phyloP scores from a whole-genome alignment of 257 asterid species.

The Solanum medicagineum region DNA sequence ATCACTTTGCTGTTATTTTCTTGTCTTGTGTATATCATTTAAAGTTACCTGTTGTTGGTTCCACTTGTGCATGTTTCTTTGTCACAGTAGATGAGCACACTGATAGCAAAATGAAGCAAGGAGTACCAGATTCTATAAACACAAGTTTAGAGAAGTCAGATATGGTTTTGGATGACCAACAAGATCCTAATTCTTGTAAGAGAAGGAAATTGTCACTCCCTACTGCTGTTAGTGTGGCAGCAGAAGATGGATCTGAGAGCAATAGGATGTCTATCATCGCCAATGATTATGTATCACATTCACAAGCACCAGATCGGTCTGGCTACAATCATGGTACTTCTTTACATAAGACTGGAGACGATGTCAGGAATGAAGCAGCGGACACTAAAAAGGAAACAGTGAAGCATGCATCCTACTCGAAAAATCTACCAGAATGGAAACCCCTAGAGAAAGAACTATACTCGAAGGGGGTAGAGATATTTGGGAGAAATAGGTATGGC shows the following conservation, averaged over 20 bases:
- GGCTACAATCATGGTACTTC: constrained; percentile 8
- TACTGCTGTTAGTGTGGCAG: constrained; percentile 5
- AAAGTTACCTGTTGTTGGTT: background rate
- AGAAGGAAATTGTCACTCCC: constrained; percentile 31
- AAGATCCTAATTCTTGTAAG: constrained; percentile 27
- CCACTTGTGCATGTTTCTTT: background rate
- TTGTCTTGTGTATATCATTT: background rate
- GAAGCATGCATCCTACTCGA: constrained; percentile 16
- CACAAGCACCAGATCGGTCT: constrained; percentile 7
- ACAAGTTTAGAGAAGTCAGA: constrained; percentile 11
- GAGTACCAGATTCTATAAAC: constrained; percentile 18
- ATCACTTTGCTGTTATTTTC: background rate
- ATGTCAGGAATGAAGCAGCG: constrained; percentile 19
- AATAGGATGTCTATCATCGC: constrained; percentile 16
- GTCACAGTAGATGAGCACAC: constrained; percentile 20
- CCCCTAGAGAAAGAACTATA: constrained; percentile 85
- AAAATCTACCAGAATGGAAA: constrained; percentile 42
- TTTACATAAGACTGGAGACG: constrained; percentile 11
- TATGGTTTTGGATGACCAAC: constrained; percentile 19
- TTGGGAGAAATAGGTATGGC: constrained; percentile 83
- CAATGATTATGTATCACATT: constrained; percentile 15
- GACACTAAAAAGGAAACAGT: constrained; percentile 15
- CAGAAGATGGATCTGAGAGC: constrained; percentile 18
- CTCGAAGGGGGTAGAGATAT: constrained; percentile 81
- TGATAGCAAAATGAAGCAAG: constrained; percentile 26